A percentile compares a stretch with the other conserved stretches of the same genome.
Conservation (phyloP, 2,329 filamentous ascomycete species). For the Zalaria sp. region DNA sequence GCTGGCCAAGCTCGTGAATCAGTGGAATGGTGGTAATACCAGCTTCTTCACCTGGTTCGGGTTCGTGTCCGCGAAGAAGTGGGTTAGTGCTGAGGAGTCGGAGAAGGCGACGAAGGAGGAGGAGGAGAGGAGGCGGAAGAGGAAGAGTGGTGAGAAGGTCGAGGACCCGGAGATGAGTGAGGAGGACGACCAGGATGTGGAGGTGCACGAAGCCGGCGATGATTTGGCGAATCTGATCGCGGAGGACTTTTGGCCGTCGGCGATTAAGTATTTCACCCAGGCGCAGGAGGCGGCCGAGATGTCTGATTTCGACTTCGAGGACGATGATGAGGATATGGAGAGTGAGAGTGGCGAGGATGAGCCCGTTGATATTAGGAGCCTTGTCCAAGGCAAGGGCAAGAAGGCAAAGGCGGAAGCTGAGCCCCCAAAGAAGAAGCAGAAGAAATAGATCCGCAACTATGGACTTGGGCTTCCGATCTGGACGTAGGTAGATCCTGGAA, state of each 20-base stretch:
- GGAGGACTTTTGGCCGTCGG: slow-evolving; percentile 80
- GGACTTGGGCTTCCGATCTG: too few species aligned
- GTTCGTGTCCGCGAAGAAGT: slow-evolving; percentile 49
- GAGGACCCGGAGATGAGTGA: slow-evolving; percentile 35
- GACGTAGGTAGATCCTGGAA: too few species aligned
- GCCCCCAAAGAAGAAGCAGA: slow-evolving; percentile 24
- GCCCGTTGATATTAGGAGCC: slow-evolving; percentile 29
- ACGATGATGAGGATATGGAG: slow-evolving; percentile 37
- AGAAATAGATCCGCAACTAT: slow-evolving; percentile 10
- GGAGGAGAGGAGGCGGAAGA: slow-evolving; percentile 39
- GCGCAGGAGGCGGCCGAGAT: slow-evolving; percentile 58
- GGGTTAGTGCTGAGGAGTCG: slow-evolving; percentile 60
- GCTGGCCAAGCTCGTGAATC: slow-evolving; percentile 38
- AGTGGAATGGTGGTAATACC: slow-evolving; percentile 27
- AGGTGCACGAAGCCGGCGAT: slow-evolving; percentile 81
- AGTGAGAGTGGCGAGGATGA: slow-evolving; percentile 43
- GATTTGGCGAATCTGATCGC: slow-evolving; percentile 66
- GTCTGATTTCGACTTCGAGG: slow-evolving; percentile 56
- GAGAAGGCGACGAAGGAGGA: slow-evolving; percentile 46
- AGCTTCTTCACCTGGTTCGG: slow-evolving; percentile 90
- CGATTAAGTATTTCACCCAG: slow-evolving; percentile 74
- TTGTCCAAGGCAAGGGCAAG: slow-evolving; percentile 32
- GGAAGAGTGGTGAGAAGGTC: slow-evolving; percentile 23
- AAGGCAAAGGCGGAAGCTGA: slow-evolving; percentile 21
- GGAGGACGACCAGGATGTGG: slow-evolving; percentile 53